Conservation (phyloP, 352 stramenopile genomes). For the Globisporangium apiculatum region DNA sequence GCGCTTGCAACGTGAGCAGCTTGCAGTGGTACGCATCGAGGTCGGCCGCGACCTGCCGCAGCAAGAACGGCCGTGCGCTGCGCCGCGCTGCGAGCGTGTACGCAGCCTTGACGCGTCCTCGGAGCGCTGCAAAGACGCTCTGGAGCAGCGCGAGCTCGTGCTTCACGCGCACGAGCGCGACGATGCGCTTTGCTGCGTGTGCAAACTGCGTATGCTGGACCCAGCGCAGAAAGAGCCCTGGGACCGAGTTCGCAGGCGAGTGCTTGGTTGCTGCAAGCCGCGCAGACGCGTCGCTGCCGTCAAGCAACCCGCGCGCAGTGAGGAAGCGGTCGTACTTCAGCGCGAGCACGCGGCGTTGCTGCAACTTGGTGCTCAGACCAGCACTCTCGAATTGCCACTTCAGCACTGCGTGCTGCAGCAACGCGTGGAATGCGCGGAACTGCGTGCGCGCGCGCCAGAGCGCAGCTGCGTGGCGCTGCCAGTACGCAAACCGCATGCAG, state of each 20-base stretch:
- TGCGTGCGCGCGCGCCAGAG: slow-evolving; percentile 35
- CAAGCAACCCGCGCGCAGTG: slow-evolving; percentile 17
- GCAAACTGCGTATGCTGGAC: slow-evolving; percentile 43
- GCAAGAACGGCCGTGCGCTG: slow-evolving; percentile 22
- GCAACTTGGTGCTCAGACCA: slow-evolving; percentile 26
- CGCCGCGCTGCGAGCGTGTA: slow-evolving; percentile 32
- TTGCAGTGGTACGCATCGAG: slow-evolving; percentile 45
- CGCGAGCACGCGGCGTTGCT: slow-evolving; percentile 25
- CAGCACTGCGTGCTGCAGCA: slow-evolving; percentile 38
- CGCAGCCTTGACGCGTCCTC: slow-evolving; percentile 28
- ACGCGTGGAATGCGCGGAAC: slow-evolving; percentile 30
- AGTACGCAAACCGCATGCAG: slow-evolving; percentile 45
- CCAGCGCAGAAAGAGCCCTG: slow-evolving; percentile 46
- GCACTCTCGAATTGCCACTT: slow-evolving; percentile 48
- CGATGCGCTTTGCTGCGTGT: slow-evolving; percentile 16
- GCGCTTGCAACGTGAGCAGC: slow-evolving; percentile 25
- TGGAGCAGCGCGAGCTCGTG: slow-evolving; percentile 27
- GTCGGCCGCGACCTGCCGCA: slow-evolving; percentile 33
- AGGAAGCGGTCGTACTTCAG: slow-evolving; percentile 38
- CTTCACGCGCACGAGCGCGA: slow-evolving; percentile 21
- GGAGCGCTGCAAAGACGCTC: slow-evolving; percentile 33
- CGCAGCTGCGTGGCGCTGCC: slow-evolving; percentile 30
- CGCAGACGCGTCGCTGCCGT: slow-evolving; percentile 23
- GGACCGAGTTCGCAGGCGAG: slow-evolving; percentile 39
- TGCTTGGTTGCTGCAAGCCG: slow-evolving; percentile 29